phyloP scores from a whole-genome alignment of 2,329 filamentous ascomycete species.

The Xylariaceae sp. region DNA sequence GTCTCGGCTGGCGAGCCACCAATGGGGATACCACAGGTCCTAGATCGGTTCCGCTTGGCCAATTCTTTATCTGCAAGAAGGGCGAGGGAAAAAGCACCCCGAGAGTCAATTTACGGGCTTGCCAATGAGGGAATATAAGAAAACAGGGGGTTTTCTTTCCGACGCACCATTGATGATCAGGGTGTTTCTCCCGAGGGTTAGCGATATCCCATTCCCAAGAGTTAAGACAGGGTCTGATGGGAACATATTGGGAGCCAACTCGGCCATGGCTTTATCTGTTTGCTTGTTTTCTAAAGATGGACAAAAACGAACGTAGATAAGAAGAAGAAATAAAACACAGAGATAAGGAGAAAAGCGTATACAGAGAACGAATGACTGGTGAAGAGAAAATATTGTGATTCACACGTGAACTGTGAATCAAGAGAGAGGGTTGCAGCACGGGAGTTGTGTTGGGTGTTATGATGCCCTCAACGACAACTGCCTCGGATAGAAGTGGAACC shows the following conservation, averaged over 20 bases:
- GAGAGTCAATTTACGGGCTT: too few species aligned
- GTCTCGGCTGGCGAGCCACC: slow-evolving; percentile 19
- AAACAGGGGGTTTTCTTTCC: background rate
- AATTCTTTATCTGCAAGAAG: slow-evolving; percentile 22
- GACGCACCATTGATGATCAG: slow-evolving; percentile 13
- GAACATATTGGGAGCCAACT: background rate
- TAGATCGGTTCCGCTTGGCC: slow-evolving; percentile 22
- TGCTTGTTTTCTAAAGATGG: background rate
- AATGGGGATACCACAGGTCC: slow-evolving; percentile 27
- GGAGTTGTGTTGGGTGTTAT: background rate
- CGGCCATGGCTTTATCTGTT: slow-evolving; percentile 1
- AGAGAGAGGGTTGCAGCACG: background rate
- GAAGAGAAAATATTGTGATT: slow-evolving; percentile 1
- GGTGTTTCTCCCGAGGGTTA: slow-evolving; percentile 1
- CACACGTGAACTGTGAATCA: background rate
- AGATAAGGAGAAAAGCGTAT: background rate
- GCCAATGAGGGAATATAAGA: background rate
- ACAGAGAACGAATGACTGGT: slow-evolving; percentile 10
- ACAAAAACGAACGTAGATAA: slow-evolving; percentile 3
- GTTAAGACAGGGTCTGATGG: background rate
- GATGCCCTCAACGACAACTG: background rate
- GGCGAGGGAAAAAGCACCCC: background rate
- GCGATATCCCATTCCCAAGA: slow-evolving; percentile 7
- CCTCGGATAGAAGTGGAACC: background rate
- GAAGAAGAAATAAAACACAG: background rate